Percentiles rank a stretch among this genome's conserved stretches.
phyloP scores from a whole-genome alignment of 1,284 basidiomycete species.

The Peniophora sp. region DNA sequence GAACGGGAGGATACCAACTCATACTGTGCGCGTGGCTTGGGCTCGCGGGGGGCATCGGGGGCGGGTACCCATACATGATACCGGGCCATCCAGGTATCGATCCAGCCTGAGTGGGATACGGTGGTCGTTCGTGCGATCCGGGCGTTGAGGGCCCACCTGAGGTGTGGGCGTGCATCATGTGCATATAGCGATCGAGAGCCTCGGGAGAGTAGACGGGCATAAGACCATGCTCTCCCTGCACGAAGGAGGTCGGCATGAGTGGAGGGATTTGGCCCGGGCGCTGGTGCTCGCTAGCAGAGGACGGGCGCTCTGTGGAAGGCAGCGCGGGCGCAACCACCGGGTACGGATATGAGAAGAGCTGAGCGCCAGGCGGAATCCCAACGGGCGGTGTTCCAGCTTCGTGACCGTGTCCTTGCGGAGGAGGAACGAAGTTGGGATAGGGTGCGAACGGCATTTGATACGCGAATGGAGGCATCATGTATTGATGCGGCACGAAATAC shows the following conservation, averaged over 20 bases:
- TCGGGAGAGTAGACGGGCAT: slow-evolving; percentile 67
- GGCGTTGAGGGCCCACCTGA: no score
- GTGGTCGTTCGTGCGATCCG: no score
- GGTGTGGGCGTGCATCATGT: slow-evolving; percentile 10
- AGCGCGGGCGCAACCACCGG: slow-evolving; percentile 22
- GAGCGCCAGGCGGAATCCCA: not conserved
- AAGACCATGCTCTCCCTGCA: slow-evolving; percentile 64
- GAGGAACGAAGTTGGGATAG: not conserved
- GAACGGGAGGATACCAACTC: no score
- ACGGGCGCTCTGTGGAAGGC: slow-evolving; percentile 17
- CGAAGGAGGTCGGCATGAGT: slow-evolving; percentile 58
- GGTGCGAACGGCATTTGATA: not conserved
- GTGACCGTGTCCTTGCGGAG: not conserved
- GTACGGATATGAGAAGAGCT: not conserved
- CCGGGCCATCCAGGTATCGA: not conserved
- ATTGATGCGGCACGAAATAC: not conserved
- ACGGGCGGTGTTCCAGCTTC: not conserved
- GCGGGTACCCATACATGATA: not conserved
- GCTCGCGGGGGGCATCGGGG: not conserved
- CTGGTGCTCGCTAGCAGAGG: no score
- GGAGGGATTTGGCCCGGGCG: slow-evolving; percentile 31
- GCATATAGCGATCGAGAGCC: slow-evolving; percentile 46
- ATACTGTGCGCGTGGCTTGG: no score
- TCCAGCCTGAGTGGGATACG: not conserved
- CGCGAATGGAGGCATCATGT: not conserved